Evolutionary conservation across 2,329 filamentous ascomycete genomes (phyloP), one percentile per base, ranked within the genome.

Genomic region (Aspergillus uvarum): DNA sequence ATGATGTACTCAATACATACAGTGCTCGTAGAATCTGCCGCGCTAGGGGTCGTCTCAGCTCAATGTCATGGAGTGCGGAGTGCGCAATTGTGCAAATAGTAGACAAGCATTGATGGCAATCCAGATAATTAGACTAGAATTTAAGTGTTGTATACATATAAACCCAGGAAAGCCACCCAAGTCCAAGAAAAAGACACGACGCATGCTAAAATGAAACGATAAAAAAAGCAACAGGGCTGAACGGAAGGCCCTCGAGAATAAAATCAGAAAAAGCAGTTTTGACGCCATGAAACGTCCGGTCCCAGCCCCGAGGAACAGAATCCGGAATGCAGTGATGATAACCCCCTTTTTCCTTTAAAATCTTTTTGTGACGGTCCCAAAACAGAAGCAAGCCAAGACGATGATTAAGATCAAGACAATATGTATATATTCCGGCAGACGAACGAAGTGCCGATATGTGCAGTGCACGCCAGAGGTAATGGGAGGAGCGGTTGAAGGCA

Each of bases 71-170:
- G 38, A 16, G 5, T 16, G 32, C 26, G 26, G 26, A 29, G 8
- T 16, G 12, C 14, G 32, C 32, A 16, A 4, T 35, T 16, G 11
- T 44, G 32, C n/a, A 44, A 19, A 7, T 16, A 44, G 6, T 19
- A 14, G 26, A 29, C 11, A 22, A 48, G n/a, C 42, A 47, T 32
- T 21, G 31, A 16, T 48, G 24, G 19, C 42, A n/a, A 47, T 35
- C 29, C 19, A 35, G n/a, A 16, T 19, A 32, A 55, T 55, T 55
- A 55, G 24, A 55, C 53, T 55, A 48, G 53, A 55, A 55, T 55
- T 31, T 55, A 55, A 35, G 31, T 16, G 21, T 31, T 47, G 22
- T 55, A 47, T 55, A 55, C 52, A 52, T 10, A 22, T 16, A 12
- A 47, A 31, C 12, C 16, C 22, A 55, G 42, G 42, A 16, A 11